These are phyloP conservation scores for Malus hybrid DNA, from an alignment of 331 rosid genomes.

Conservation along the genomic window DNA sequence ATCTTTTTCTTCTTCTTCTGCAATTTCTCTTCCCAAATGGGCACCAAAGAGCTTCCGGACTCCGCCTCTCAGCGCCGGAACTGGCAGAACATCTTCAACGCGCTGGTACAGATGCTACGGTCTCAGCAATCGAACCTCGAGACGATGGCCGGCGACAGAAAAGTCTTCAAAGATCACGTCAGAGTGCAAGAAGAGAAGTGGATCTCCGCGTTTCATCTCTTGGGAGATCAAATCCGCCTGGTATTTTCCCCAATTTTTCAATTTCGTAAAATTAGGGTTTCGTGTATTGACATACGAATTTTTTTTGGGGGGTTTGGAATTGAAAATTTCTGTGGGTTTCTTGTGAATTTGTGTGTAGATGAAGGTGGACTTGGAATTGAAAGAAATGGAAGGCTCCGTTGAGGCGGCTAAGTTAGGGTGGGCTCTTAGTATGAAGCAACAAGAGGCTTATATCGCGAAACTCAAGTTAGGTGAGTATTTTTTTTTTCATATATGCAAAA, in stretches of 20 bases:
- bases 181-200: conserved; percentile 50
- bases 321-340: not conserved
- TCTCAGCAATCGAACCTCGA: conserved; percentile 63
- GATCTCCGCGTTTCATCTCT: conserved; percentile 42
- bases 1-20: not conserved
- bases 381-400: conserved; percentile 37
- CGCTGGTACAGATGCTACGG: conserved; percentile 42
- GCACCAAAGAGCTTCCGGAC: conserved; percentile 8
- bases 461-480: conserved; percentile 44
- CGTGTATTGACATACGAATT: not conserved
- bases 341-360: conserved; percentile 34
- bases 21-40: conserved; percentile 22
- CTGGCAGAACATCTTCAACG: conserved; percentile 49
- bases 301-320: not conserved
- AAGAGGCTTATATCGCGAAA: conserved; percentile 36
- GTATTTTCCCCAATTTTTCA: conserved; percentile 19
- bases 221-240: conserved; percentile 39
- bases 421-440: conserved; percentile 39
- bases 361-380: conserved; percentile 28
- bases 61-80: conserved; percentile 28
- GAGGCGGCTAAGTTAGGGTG: conserved; percentile 43
- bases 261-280: conserved; percentile 30
- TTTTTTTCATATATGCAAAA: not conserved
- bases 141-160: conserved; percentile 39
- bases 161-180: conserved; percentile 46